Percentiles rank a stretch among this genome's conserved stretches.
Conservation (phyloP, 768 basidiomycete genomes). For the Lentinula sp. region DNA sequence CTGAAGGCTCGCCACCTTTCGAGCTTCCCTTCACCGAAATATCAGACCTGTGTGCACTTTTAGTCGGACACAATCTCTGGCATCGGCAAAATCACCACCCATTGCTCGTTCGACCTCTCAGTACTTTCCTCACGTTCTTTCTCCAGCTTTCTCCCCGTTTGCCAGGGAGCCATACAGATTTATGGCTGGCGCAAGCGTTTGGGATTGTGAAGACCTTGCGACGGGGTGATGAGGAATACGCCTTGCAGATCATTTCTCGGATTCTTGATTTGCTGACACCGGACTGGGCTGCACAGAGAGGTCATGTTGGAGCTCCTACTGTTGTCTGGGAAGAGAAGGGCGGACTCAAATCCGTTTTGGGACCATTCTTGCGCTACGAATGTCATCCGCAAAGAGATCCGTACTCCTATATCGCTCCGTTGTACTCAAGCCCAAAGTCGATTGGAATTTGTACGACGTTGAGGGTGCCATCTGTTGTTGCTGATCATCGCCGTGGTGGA, state of each 20-base stretch:
- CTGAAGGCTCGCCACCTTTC: constrained; percentile 44
- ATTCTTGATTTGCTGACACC: constrained; percentile 28
- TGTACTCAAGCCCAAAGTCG: constrained; percentile 43
- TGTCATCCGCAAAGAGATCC: constrained; percentile 26
- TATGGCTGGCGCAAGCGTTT: constrained; percentile 67
- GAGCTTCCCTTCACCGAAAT: constrained; percentile 51
- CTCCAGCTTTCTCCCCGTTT: constrained; percentile 53
- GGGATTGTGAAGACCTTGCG: constrained; percentile 47
- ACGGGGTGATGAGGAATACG: constrained; percentile 72
- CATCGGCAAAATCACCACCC: constrained; percentile 6
- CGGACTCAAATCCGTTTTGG: constrained; percentile 37
- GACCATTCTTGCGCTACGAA: constrained; percentile 53
- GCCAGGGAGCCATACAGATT: constrained; percentile 46
- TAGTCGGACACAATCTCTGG: constrained; percentile 50
- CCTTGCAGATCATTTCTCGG: constrained; percentile 34
- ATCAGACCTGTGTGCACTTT: constrained; percentile 42
- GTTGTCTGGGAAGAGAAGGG: constrained; percentile 42
- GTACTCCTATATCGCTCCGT: constrained; percentile 37
- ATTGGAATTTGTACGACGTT: constrained; percentile 55
- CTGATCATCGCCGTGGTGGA: constrained; percentile 5
- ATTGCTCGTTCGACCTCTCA: constrained; percentile 42
- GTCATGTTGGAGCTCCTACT: constrained; percentile 23
- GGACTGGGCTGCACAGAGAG: constrained; percentile 33
- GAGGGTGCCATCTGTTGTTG: constrained; percentile 23
- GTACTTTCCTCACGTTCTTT: constrained; percentile 45